Percentiles rank a stretch among this genome's conserved stretches.
These are phyloP conservation scores for Tuctoria greenei DNA, from an alignment of 176 grass and related monocot species.

Conservation along the genomic window DNA sequence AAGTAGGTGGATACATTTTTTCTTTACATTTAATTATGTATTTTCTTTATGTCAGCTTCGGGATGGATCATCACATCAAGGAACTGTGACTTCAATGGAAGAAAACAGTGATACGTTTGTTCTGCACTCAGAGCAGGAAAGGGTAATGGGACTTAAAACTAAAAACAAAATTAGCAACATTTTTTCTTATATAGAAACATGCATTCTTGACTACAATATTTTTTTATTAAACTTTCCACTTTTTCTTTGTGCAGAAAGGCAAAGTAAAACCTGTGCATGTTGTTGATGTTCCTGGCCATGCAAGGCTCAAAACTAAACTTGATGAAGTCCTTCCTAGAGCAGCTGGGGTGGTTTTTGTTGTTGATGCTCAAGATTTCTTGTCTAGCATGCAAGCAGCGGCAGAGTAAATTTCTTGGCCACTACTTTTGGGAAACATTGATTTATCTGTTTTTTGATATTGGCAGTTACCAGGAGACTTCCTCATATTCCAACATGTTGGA, in stretches of 20 bases:
- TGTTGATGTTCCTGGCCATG: slow-evolving; percentile 97
- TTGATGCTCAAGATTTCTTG: slow-evolving; percentile 89
- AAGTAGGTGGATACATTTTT: neutral
- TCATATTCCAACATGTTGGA: neutral
- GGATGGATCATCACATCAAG: slow-evolving; percentile 87
- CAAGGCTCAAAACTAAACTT: slow-evolving; percentile 84
- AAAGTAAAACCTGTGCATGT: slow-evolving; percentile 80
- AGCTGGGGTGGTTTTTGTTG: slow-evolving; percentile 76
- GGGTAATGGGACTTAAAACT: slow-evolving; percentile 43
- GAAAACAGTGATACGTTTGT: slow-evolving; percentile 83
- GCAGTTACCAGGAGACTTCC: neutral
- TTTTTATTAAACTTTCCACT: neutral
- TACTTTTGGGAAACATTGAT: neutral
- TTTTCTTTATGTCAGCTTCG: slow-evolving; percentile 61
- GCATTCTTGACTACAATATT: neutral
- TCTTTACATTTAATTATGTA: slow-evolving; percentile 3
- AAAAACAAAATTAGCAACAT: neutral
- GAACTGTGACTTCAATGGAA: slow-evolving; percentile 96
- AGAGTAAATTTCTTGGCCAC: slow-evolving; percentile 59
- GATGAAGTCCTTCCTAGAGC: slow-evolving; percentile 78
- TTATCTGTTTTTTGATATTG: neutral
- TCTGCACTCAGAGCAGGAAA: slow-evolving; percentile 69
- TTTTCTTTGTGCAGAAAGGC: slow-evolving; percentile 52
- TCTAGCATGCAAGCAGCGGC: slow-evolving; percentile 77
- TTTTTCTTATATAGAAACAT: neutral